These are phyloP conservation scores for Trametes elegans DNA, from an alignment of 768 basidiomycete genomes.

Conservation along the genomic window DNA sequence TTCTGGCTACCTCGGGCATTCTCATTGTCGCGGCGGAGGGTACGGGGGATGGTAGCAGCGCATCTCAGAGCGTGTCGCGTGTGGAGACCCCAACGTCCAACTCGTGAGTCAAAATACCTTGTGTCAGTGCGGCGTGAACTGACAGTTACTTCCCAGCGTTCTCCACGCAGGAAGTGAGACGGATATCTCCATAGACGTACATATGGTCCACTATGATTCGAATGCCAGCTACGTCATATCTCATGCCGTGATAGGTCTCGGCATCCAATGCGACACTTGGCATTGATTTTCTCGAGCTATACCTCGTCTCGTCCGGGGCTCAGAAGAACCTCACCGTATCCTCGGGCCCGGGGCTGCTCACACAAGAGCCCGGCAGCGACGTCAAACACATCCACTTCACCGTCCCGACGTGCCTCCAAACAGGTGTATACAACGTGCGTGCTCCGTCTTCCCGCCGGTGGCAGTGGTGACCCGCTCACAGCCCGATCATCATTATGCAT, in stretches of 20 bases:
- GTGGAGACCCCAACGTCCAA: conserved; percentile 18
- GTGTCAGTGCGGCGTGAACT: background rate
- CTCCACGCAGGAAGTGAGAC: conserved; percentile 27
- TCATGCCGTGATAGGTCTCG: background rate
- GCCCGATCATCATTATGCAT: background rate
- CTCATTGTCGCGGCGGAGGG: conserved; percentile 18
- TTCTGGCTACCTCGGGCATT: background rate
- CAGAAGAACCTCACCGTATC: conserved; percentile 43
- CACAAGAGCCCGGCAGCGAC: conserved; percentile 39
- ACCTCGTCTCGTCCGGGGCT: conserved; percentile 39
- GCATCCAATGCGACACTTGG: background rate
- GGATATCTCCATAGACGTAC: conserved; percentile 32
- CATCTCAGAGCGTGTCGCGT: conserved; percentile 32
- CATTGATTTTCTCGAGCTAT: conserved; percentile 38
- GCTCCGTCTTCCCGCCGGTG: too few relatives aligned
- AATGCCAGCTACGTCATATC: background rate
- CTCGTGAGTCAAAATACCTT: background rate
- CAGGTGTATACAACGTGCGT: conserved; percentile 45
- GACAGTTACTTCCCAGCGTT: conserved; percentile 12
- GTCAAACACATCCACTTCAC: conserved; percentile 36
- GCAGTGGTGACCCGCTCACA: too few relatives aligned
- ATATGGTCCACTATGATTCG: background rate
- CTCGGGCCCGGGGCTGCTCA: conserved; percentile 34
- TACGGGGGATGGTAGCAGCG: conserved; percentile 21
- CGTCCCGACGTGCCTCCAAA: conserved; percentile 41